Evolutionary conservation across 768 basidiomycete species (phyloP), one percentile per base, ranked within the genome.

Genomic region (Cubamyces lactineus): DNA sequence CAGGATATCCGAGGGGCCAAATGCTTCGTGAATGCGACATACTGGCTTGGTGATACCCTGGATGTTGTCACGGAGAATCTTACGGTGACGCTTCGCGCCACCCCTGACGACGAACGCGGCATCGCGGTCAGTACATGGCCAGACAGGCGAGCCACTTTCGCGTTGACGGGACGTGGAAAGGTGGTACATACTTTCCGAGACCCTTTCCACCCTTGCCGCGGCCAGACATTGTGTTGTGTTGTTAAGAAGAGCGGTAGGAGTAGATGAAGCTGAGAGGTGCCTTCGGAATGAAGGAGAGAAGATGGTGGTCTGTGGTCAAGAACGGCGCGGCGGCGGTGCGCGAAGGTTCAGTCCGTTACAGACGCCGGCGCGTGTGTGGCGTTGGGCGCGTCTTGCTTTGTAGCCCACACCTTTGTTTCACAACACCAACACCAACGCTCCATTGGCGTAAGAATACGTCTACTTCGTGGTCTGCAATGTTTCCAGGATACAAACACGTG

Each of bases 131-230:
- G 57, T 47, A 47, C 19, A 28, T 5, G 7, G 38, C 19, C 30
- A 12, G 30, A 23, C 17, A 23, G n/a, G 2, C 47, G 24, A 41
- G 45, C 38, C 39, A 48, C 46, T 47, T 19, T 8, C 9, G 15
- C 24, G 47, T 17, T 19, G 40, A 38, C 55, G 30, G 19, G 12
- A 39, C 12, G 40, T 5, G 23, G 30, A 16, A 2, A 13, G 0
- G 4, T 34, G 5, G 12, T n/a, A 41, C 76, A 46, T 41, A 86
- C 86, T 64, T 64, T 59, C 63, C 63, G 54, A 64, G 63, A 24
- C 63, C 86, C 83, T 95, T 96, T 75, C 93, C 93, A 80, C 94
- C 90, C 83, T 96, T 96, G 76, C 94, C 94, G 76, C 94, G 93
- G 81, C 94, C 94, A 85, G 94, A 95, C 94, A 96, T 94, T 73